A percentile compares a stretch with the other conserved stretches of the same genome.
Conservation (phyloP, 345 rosid genomes). For the Erodium maritimum region DNA sequence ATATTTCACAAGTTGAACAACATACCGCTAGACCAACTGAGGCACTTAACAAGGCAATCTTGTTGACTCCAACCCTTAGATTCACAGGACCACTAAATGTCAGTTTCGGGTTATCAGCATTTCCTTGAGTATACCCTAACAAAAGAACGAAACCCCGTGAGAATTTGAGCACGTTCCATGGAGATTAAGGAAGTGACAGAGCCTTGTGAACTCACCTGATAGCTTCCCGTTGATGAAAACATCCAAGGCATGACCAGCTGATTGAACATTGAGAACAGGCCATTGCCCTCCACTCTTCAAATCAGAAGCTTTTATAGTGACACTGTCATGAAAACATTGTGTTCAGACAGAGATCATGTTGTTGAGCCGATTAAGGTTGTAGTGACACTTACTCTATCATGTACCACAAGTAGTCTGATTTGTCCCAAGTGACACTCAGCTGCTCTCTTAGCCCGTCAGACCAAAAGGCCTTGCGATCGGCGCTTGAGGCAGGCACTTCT, state of each 20-base stretch:
- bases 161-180: too few species aligned
- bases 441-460: slow-evolving; percentile 27
- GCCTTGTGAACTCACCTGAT: slow-evolving; percentile 12
- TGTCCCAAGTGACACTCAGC: slow-evolving; percentile 26
- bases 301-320: slow-evolving; percentile 41
- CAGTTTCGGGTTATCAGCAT: slow-evolving; percentile 41
- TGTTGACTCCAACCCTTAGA: slow-evolving; percentile 68
- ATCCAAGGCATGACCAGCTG: slow-evolving; percentile 77
- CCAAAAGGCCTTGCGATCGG: slow-evolving; percentile 19
- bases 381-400: slow-evolving; percentile 29
- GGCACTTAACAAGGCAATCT: slow-evolving; percentile 62
- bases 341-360: slow-evolving; percentile 16
- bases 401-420: slow-evolving; percentile 40
- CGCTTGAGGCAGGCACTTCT: slow-evolving; percentile 27
- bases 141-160: not conserved
- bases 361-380: slow-evolving; percentile 17
- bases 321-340: slow-evolving; percentile 23
- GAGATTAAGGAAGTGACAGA: too few species aligned
- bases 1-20: slow-evolving; percentile 7
- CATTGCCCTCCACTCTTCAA: slow-evolving; percentile 54
- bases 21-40: slow-evolving; percentile 87
- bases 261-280: slow-evolving; percentile 48
- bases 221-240: slow-evolving; percentile 70
- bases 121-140: slow-evolving; percentile 70
- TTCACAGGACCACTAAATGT: slow-evolving; percentile 55